Conservation (phyloP, 306 rosid genomes). For the Morella rubra region DNA sequence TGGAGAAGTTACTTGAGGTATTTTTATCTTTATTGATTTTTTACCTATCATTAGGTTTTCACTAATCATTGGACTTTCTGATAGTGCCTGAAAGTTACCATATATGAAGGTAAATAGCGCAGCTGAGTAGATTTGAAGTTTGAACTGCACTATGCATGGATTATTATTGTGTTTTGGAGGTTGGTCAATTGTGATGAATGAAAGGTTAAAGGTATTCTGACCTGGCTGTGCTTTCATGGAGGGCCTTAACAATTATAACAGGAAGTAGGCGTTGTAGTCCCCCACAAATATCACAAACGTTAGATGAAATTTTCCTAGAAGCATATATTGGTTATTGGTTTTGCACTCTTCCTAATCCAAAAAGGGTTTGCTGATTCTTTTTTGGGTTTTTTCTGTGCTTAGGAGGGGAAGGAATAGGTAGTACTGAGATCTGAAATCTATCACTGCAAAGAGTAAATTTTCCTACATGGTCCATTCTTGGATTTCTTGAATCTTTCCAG, state of each 20-base stretch:
- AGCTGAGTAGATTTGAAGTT: not conserved
- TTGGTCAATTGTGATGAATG: not conserved
- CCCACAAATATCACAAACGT: not conserved
- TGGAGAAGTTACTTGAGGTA: conserved; percentile 1
- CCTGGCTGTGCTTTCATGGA: not conserved
- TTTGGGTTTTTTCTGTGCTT: no score
- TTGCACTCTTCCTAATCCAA: no score
- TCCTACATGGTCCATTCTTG: no score
- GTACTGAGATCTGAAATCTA: no score
- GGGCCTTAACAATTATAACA: not conserved
- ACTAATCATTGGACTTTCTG: not conserved
- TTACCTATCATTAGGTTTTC: not conserved
- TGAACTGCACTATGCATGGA: not conserved
- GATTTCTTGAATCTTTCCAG: not conserved
- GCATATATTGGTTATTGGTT: not conserved
- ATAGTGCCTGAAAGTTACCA: not conserved
- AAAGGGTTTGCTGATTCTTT: no score
- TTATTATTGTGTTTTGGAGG: not conserved
- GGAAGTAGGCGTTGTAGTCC: not conserved
- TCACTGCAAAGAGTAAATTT: no score
- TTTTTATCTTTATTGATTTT: not conserved
- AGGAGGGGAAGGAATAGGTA: no score
- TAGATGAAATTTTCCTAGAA: not conserved
- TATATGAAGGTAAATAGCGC: not conserved
- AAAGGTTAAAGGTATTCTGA: not conserved